Conservation (phyloP, 73 alveolate species). For the Tetrahymena malaccensis region DNA sequence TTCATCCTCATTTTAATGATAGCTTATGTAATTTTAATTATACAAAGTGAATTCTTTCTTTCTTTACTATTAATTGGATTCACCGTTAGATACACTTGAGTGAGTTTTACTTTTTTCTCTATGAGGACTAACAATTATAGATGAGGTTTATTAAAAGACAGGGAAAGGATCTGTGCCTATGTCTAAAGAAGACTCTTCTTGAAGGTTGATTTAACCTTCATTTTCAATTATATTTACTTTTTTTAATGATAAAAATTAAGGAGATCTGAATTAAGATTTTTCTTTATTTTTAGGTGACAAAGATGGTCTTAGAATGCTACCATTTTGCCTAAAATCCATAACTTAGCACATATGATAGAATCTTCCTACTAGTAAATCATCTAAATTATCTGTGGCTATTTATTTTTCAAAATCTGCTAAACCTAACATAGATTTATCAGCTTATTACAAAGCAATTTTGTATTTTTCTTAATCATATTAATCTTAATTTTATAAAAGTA, state of each 20-base stretch:
- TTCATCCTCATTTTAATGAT: neutral
- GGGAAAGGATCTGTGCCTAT: neutral
- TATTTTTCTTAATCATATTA: too few species aligned
- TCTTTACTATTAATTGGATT: neutral
- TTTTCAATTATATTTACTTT: neutral
- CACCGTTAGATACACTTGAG: neutral
- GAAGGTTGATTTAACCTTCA: neutral
- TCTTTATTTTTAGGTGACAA: neutral
- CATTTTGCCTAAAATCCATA: neutral
- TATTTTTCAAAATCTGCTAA: neutral
- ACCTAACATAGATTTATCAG: neutral
- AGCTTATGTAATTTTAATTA: neutral
- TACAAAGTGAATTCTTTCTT: neutral
- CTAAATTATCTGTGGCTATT: neutral
- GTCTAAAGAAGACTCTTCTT: neutral
- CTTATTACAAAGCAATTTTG: too few species aligned
- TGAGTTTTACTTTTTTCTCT: neutral
- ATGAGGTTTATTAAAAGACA: neutral
- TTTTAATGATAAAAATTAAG: neutral
- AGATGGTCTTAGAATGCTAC: neutral
- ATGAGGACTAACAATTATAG: neutral
- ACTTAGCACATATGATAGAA: neutral
- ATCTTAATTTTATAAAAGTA: neutral
- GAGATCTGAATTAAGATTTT: neutral
- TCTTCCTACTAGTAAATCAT: neutral